Evolutionary conservation across 164 flowering plant genomes (phyloP).

Genomic region (Kalanchoe fedtschenkoi): DNA sequence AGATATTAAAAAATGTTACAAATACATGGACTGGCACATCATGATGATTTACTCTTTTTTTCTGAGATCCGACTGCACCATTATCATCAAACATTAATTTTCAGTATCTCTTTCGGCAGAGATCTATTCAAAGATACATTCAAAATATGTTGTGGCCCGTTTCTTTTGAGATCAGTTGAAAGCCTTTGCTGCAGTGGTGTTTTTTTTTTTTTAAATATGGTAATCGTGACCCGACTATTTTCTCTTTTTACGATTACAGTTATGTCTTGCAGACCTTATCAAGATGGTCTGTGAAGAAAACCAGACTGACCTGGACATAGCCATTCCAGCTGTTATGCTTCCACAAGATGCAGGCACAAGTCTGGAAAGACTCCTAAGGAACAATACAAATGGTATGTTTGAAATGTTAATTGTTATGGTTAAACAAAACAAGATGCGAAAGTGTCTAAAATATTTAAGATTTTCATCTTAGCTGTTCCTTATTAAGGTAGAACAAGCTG

Average conservation of each 20-base stretch:
- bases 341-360: constrained; percentile 82
- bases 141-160: too few relatives aligned
- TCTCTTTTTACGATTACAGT: background rate
- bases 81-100: too few relatives aligned
- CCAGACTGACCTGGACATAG: constrained; percentile 60
- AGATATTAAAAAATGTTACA: too few relatives aligned
- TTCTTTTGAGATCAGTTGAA: background rate
- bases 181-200: background rate
- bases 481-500: too few relatives aligned
- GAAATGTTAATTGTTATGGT: background rate
- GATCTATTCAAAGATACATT: too few relatives aligned
- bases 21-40: too few relatives aligned
- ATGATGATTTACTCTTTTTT: too few relatives aligned
- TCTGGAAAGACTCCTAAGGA: constrained; percentile 38
- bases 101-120: too few relatives aligned
- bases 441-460: background rate
- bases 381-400: constrained; percentile 40
- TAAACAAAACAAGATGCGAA: background rate
- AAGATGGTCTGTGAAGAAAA: constrained; percentile 96
- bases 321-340: constrained; percentile 88
- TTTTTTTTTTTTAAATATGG: background rate
- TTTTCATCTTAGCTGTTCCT: background rate
- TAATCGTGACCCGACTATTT: background rate
- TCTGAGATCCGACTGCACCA: too few relatives aligned
- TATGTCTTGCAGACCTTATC: constrained; percentile 56